These are phyloP conservation scores for Verticillium dahliae DNA, from an alignment of 2,329 filamentous ascomycete genomes.

Conservation along the genomic window DNA sequence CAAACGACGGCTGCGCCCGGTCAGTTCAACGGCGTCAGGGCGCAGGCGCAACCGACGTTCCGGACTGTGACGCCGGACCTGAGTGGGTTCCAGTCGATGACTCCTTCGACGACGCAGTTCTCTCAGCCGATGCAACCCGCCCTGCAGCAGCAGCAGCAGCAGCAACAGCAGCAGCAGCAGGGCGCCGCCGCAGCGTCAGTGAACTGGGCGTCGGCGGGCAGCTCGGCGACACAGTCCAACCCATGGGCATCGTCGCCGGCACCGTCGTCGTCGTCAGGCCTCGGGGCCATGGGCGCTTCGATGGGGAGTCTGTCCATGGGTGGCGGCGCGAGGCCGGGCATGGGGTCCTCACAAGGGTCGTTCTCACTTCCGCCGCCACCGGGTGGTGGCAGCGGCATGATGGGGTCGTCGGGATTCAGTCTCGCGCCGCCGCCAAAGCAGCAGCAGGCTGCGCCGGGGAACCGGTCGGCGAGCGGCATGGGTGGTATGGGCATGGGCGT, in stretches of 20 bases:
- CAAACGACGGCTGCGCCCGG: conserved; percentile 15
- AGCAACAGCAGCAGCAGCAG: conserved; percentile 5
- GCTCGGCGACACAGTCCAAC: conserved; percentile 31
- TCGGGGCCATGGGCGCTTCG: conserved; percentile 30
- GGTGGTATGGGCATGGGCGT: conserved; percentile 11
- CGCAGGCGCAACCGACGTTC: conserved; percentile 28
- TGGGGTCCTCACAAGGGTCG: conserved; percentile 28
- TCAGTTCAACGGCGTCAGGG: conserved; percentile 26
- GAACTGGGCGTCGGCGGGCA: conserved; percentile 42
- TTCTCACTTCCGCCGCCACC: conserved; percentile 56
- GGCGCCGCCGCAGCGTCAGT: conserved; percentile 19
- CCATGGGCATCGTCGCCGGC: conserved; percentile 38
- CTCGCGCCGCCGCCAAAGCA: conserved; percentile 37
- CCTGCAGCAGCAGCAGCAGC: conserved; percentile 8
- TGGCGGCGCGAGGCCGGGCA: conserved; percentile 31
- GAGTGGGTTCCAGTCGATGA: conserved; percentile 45
- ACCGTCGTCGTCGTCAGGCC: conserved; percentile 22
- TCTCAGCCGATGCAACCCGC: conserved; percentile 52
- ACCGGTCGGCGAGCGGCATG: conserved; percentile 10
- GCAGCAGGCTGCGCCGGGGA: conserved; percentile 18
- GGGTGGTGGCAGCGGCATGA: conserved; percentile 13
- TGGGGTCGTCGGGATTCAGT: conserved; percentile 29
- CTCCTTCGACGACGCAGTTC: conserved; percentile 55
- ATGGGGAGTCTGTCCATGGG: conserved; percentile 42
- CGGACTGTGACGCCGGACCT: conserved; percentile 56